These are phyloP conservation scores for Yamadazyma conglobata DNA, from an alignment of 1,139 yeast genomes.

Conservation along the genomic window DNA sequence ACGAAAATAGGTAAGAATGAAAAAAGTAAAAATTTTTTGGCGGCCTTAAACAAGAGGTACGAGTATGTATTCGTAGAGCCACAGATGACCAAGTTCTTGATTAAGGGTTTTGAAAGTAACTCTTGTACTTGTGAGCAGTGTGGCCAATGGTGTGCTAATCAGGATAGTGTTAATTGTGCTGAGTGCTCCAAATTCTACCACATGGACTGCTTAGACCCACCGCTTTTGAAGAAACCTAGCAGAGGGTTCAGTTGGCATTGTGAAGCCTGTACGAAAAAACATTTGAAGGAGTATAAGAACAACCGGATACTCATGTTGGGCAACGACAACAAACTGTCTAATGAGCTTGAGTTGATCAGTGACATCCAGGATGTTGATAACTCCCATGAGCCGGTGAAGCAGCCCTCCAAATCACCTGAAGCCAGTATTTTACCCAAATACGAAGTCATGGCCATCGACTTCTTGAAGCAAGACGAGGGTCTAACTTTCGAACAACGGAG, in stretches of 20 bases:
- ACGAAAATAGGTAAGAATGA: conserved; percentile 17
- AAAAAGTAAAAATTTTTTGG: conserved; percentile 52
- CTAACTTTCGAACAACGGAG: conserved; percentile 47
- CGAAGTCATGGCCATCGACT: conserved; percentile 57
- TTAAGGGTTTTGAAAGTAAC: conserved; percentile 56
- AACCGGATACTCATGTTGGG: conserved; percentile 39
- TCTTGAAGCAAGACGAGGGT: conserved; percentile 41
- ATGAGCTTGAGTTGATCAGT: conserved; percentile 22
- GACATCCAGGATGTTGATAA: conserved; percentile 3
- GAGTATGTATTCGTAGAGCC: conserved; percentile 74
- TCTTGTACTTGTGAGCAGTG: conserved; percentile 65
- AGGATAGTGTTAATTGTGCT: conserved; percentile 81
- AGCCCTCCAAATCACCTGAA: conserved; percentile 7
- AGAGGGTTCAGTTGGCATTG: conserved; percentile 95
- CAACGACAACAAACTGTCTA: conserved; percentile 42
- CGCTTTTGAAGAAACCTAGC: conserved; percentile 72
- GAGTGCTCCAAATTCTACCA: conserved; percentile 70
- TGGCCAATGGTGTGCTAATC: conserved; percentile 76
- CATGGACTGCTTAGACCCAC: conserved; percentile 85
- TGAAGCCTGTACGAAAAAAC: conserved; percentile 62
- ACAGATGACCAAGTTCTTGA: conserved; percentile 62
- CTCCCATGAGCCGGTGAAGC: conserved; percentile 1
- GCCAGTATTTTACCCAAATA: conserved; percentile 46
- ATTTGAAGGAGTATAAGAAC: conserved; percentile 26
- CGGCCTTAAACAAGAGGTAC: conserved; percentile 64